Evolutionary conservation across 352 stramenopile genomes (phyloP), one percentile per base, ranked within the genome.

Genomic region (Phytophthora fragariae): DNA sequence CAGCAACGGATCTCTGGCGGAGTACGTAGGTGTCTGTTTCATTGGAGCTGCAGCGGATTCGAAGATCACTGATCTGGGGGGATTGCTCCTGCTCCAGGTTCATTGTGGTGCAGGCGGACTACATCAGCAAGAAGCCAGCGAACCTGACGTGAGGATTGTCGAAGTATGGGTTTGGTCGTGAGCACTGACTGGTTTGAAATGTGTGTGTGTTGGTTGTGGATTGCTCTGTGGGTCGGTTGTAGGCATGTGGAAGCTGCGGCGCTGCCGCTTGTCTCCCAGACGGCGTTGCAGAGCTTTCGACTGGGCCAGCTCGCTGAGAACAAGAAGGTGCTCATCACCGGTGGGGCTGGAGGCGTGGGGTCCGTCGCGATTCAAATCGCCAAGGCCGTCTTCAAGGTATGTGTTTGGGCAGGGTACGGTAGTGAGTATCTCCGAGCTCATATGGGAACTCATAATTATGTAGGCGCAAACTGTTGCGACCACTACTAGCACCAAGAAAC

Each of bases 281-380:
- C 86, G 21, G 79, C 85, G 17, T 56, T 94, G 21, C 76, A 83
- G 52, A 70, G 67, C 17, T 90, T 94, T 65, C 81, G 84, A 50
- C 62, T 81, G 17, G 77, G 80, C 2, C 58, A 90, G 3, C 63
- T 95, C 6, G 57, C 66, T 21, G 79, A 88, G 66, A 80, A 79
- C 53, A 92, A 93, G 69, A 93, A 92, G 66, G 79, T 95, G 46
- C 68, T 95, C 10, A 76, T 95, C 65, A 93, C 86, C 3, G 88
- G 80, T 24, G 88, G 88, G 2, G 86, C 85, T 70, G 88, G 88
- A 11, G 88, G 88, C 24, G 88, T 90, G 11, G 88, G 88, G 1
- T 86, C 86, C 0, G 79, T 93, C 2, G 88, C 86, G 17, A 84
- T 95, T 67, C 88, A 95, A 67, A 76, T 95, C 33, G 88, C 88